Conservation (phyloP, 352 stramenopile genomes). For the Phytophthora colocasiae region DNA sequence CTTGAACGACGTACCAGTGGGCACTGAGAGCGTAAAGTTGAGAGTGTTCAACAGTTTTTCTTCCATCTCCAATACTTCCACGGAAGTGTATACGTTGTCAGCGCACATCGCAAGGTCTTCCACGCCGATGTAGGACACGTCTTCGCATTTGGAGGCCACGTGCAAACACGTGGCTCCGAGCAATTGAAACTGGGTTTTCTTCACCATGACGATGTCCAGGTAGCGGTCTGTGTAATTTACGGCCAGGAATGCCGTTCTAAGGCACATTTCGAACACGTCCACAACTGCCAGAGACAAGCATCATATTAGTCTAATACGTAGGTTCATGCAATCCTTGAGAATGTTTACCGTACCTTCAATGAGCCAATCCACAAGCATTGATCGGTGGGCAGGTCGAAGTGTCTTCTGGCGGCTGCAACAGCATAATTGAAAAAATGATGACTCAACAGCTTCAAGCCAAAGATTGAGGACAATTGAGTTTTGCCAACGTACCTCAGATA, state of each 20-base stretch:
- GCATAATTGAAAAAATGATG: neutral
- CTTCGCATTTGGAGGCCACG: slow-evolving; percentile 92
- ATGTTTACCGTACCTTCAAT: slow-evolving; percentile 78
- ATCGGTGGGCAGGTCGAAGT: slow-evolving; percentile 83
- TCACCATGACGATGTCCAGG: slow-evolving; percentile 89
- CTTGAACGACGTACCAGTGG: slow-evolving; percentile 62
- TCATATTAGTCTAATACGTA: slow-evolving; percentile 3
- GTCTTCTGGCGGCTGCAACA: slow-evolving; percentile 77
- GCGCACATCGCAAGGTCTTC: slow-evolving; percentile 92
- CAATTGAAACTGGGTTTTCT: slow-evolving; percentile 90
- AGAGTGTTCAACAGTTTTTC: slow-evolving; percentile 93
- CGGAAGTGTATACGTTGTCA: slow-evolving; percentile 91
- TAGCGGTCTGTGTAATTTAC: slow-evolving; percentile 93
- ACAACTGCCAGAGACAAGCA: slow-evolving; percentile 61
- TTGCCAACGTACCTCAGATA: slow-evolving; percentile 69
- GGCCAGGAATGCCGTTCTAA: slow-evolving; percentile 90
- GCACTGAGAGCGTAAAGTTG: slow-evolving; percentile 91
- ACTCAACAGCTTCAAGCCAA: slow-evolving; percentile 5
- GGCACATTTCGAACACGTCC: slow-evolving; percentile 93
- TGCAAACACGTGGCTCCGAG: slow-evolving; percentile 92
- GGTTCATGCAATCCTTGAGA: neutral
- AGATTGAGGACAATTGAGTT: no score
- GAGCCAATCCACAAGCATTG: slow-evolving; percentile 93
- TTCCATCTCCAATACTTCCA: slow-evolving; percentile 92
- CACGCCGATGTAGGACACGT: slow-evolving; percentile 93